These are phyloP conservation scores for Coniferiporia weirii DNA, from an alignment of 1,284 basidiomycete species.

Conservation along the genomic window DNA sequence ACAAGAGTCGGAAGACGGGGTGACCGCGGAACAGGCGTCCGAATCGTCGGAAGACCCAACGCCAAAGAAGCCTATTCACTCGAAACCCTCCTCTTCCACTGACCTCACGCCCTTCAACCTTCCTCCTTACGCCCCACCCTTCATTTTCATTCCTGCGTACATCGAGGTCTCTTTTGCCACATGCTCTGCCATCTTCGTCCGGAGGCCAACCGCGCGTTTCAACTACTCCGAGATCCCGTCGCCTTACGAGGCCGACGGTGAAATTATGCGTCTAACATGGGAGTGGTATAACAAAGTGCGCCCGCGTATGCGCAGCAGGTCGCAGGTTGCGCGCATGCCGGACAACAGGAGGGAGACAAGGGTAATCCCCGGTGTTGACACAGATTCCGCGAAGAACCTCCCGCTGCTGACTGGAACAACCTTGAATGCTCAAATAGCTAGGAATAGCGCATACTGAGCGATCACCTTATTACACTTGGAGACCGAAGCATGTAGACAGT, in stretches of 20 bases:
- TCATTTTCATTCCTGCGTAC: constrained; percentile 94
- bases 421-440: constrained; percentile 13
- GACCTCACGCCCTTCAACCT: constrained; percentile 75
- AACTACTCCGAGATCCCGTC: constrained; percentile 91
- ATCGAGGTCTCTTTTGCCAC: constrained; percentile 88
- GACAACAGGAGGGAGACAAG: constrained; percentile 40
- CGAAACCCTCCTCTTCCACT: constrained; percentile 11
- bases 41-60: neutral
- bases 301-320: constrained; percentile 66
- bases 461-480: neutral
- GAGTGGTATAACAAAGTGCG: constrained; percentile 83
- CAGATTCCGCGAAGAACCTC: neutral
- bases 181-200: constrained; percentile 91
- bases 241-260: constrained; percentile 90
- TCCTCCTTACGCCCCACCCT: constrained; percentile 84
- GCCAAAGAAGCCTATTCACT: constrained; percentile 11
- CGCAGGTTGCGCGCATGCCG: constrained; percentile 63
- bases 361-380: constrained; percentile 11
- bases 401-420: neutral
- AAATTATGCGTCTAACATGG: constrained; percentile 80
- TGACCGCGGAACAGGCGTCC: neutral
- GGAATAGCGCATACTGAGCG: constrained; percentile 13
- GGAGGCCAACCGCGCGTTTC: constrained; percentile 92
- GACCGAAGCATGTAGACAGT: neutral
- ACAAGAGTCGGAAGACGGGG: constrained; percentile 15